Evolutionary conservation across 1,284 basidiomycete species (phyloP), one percentile per base, ranked within the genome.

Genomic region (Ceratobasidium sp.): DNA sequence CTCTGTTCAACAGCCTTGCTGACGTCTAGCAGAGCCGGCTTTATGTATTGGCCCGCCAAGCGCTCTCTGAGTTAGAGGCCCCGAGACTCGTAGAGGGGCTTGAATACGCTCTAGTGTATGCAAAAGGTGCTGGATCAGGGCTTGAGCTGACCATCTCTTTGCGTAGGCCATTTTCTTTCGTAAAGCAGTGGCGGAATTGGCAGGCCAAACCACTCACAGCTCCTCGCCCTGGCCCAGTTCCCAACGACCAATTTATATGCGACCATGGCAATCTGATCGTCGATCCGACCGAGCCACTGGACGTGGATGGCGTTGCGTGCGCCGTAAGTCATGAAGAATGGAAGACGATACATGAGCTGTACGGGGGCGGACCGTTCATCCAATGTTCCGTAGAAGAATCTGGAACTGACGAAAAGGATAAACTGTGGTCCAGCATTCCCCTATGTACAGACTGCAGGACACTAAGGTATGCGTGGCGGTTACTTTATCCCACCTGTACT

Each of bases 101-200:
- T 27, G 27, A 53, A 9, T 51, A 51, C 29, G 34, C 51, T 41
- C 41, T 74, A n/a, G 46, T 66, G 74, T 66, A 31, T 16, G 62
- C 51, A 8, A 29, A 29, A 39, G 14, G 16, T 7, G 34, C n/a
- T n/a, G 19, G 41, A 43, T 24, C 49, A 29, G 31, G 14, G 19
- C 22, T 22, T 13, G 1, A 27, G 22, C 41, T 62, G 37, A 62
- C 22, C n/a, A n/a, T 19, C 24, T 62, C 9, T 16, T 46, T 43
- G 41, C 41, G 43, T 31, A 68, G 63, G 24, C 74, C 62, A 19
- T 53, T 39, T 6, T 34, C 41, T 27, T 74, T 74, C 54, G 24
- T 68, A 1, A 43, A 8, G 13, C 63, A 61, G 27, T 74, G 74
- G 74, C 51, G 64, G 16, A 43, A 41, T 29, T 74, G 74, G 74